These are phyloP conservation scores for Diplodia mutila DNA, from an alignment of 2,329 filamentous ascomycete genomes.

Conservation along the genomic window DNA sequence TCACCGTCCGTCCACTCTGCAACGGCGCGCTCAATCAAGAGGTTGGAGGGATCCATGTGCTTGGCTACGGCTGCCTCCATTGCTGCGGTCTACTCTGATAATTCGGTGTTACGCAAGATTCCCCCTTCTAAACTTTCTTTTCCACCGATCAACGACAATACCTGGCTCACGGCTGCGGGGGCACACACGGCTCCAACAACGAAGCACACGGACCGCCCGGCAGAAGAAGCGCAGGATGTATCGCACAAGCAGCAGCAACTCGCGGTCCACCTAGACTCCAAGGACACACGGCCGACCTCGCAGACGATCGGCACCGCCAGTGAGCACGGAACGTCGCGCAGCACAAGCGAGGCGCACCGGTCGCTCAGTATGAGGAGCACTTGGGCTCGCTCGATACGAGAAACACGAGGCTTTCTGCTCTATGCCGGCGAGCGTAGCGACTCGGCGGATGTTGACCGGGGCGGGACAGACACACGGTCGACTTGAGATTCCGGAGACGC, in stretches of 20 bases:
- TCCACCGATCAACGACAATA: no score
- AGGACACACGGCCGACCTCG: neutral
- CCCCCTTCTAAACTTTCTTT: no score
- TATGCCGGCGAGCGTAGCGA: neutral
- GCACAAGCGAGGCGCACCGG: neutral
- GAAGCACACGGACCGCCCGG: neutral
- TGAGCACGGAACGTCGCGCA: neutral
- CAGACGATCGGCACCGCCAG: neutral
- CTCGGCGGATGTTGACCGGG: neutral
- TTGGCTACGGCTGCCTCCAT: neutral
- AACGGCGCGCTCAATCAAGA: conserved; percentile 1
- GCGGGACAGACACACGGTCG: neutral
- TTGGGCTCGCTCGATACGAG: neutral
- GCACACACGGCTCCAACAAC: neutral
- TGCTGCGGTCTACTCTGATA: neutral
- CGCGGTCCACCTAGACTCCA: neutral
- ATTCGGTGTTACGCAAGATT: no score
- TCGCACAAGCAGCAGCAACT: neutral
- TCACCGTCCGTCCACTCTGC: neutral
- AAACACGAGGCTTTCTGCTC: conserved; percentile 9
- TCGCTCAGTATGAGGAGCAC: neutral
- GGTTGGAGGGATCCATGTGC: neutral
- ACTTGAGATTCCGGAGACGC: neutral
- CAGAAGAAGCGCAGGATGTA: neutral
- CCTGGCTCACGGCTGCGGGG: neutral